Base-by-base conservation (phyloP, 75 land plant species). In the Sequoiadendron giganteum region DNA sequence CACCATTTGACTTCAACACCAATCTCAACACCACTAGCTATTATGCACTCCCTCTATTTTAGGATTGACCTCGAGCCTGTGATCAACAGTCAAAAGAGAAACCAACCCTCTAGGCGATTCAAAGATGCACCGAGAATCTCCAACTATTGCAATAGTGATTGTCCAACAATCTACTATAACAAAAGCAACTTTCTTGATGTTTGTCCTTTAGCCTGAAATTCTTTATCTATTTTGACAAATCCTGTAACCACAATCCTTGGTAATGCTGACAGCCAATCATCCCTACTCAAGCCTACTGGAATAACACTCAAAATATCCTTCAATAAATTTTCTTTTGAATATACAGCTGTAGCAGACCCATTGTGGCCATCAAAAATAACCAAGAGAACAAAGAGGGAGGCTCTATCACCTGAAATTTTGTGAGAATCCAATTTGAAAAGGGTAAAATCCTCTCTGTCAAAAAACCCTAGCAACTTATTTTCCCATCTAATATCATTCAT, bases 331-430 rank as follows among this genome's bases (percentile, higher is more conserved):
- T 97, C 99, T 87, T 95, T 98, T 1, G 96, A 28, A 85, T 97
- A 97, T 70, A 97, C 94, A 78, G 99, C 99, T 88, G 99, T 99
- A 1, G 94, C 97, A 86, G 96, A 89, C 36, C 99, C 99, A 91
- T 98, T 98, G 88, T 98, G 99, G 16, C 99, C 99, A 93, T 98
- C 99, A 87, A 97, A 97, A 76, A 98, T 86, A n/a, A n/a, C n/a
- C n/a, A n/a, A n/a, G n/a, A n/a, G n/a, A n/a, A n/a, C n/a, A n/a
- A n/a, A n/a, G n/a, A n/a, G n/a, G n/a, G n/a, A n/a, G n/a, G n/a
- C n/a, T n/a, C n/a, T n/a, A n/a, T n/a, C n/a, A n/a, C n/a, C n/a
- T n/a, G n/a, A n/a, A n/a, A n/a, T n/a, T n/a, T n/a, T n/a, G n/a
- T n/a, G n/a, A n/a, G n/a, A n/a, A n/a, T n/a, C n/a, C n/a, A n/a